These are phyloP conservation scores for Cladosporium phlei DNA, from an alignment of 2,329 filamentous ascomycete genomes.

Conservation along the genomic window DNA sequence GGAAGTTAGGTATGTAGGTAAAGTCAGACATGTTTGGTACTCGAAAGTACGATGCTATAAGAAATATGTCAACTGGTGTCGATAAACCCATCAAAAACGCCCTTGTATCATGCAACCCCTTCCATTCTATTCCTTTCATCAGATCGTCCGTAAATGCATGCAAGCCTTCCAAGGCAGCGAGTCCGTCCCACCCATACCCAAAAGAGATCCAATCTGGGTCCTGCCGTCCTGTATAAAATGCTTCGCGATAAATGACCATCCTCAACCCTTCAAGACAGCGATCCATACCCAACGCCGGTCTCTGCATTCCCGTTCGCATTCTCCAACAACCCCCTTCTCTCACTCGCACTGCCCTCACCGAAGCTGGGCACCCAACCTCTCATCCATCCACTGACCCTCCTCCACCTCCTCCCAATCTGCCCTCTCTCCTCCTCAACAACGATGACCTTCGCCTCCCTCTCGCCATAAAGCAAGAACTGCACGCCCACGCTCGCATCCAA, in stretches of 20 bases:
- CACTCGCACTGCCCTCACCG: conserved; percentile 29
- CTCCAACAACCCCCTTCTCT: conserved; percentile 9
- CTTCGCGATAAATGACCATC: conserved; percentile 3
- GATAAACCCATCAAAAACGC: background rate
- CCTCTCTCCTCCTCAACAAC: conserved; percentile 41
- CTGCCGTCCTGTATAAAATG: too few relatives aligned
- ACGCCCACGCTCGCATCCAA: conserved; percentile 59
- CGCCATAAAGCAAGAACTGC: conserved; percentile 58
- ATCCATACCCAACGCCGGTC: conserved; percentile 2
- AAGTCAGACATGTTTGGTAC: too few relatives aligned
- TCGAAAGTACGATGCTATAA: too few relatives aligned
- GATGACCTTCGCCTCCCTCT: conserved; percentile 41
- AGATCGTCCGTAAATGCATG: background rate
- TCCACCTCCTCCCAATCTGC: conserved; percentile 46
- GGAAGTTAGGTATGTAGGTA: too few relatives aligned
- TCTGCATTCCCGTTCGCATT: background rate
- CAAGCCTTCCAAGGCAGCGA: background rate
- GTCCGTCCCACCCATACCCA: too few relatives aligned
- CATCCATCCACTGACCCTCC: conserved; percentile 60
- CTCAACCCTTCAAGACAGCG: background rate
- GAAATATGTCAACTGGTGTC: too few relatives aligned
- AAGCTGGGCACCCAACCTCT: conserved; percentile 58
- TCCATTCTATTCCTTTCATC: too few relatives aligned
- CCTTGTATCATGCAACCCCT: background rate
- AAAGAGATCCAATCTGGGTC: too few relatives aligned